Evolutionary conservation across 352 stramenopile genomes (phyloP).

Genomic region (Globisporangium takayamanum): DNA sequence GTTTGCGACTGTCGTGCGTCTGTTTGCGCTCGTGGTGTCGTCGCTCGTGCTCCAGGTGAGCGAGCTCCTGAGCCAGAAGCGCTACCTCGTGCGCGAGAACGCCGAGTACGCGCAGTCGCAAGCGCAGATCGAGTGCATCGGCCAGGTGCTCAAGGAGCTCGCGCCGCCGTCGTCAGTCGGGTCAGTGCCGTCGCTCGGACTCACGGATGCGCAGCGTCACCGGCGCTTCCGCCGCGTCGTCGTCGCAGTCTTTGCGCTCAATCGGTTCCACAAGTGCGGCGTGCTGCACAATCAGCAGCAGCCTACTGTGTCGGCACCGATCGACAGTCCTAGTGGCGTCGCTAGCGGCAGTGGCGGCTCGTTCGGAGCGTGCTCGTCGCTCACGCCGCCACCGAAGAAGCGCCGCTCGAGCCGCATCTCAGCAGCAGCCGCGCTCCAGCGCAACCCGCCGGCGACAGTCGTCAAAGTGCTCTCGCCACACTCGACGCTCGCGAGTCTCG

Average conservation of each 20-base stretch:
- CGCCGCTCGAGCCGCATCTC: slow-evolving; percentile 7
- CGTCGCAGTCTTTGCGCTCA: slow-evolving; percentile 62
- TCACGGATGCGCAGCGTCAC: slow-evolving; percentile 3
- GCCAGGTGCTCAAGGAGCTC: slow-evolving; percentile 49
- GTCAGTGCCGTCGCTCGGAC: slow-evolving; percentile 7
- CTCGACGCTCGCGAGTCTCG: slow-evolving; percentile 21
- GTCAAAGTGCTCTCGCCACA: slow-evolving; percentile 43
- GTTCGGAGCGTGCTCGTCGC: slow-evolving; percentile 34
- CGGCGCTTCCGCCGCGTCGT: slow-evolving; percentile 42
- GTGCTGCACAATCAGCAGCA: slow-evolving; percentile 5
- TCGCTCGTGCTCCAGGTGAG: slow-evolving; percentile 62
- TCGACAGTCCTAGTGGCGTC: not conserved
- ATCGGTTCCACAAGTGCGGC: slow-evolving; percentile 38
- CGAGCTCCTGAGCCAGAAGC: slow-evolving; percentile 56
- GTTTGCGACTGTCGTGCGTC: slow-evolving; percentile 34
- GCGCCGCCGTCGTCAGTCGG: slow-evolving; percentile 22
- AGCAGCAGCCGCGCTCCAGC: slow-evolving; percentile 8
- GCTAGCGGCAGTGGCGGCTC: slow-evolving; percentile 1
- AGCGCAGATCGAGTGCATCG: slow-evolving; percentile 57
- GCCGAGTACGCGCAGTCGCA: slow-evolving; percentile 33
- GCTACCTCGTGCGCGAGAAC: slow-evolving; percentile 42
- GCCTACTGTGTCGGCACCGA: not conserved
- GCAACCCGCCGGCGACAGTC: slow-evolving; percentile 18
- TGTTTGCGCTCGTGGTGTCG: slow-evolving; percentile 56
- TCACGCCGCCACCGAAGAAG: slow-evolving; percentile 27